phyloP scores from a whole-genome alignment of 2,329 filamentous ascomycete genomes.

The Knufia fluminis region DNA sequence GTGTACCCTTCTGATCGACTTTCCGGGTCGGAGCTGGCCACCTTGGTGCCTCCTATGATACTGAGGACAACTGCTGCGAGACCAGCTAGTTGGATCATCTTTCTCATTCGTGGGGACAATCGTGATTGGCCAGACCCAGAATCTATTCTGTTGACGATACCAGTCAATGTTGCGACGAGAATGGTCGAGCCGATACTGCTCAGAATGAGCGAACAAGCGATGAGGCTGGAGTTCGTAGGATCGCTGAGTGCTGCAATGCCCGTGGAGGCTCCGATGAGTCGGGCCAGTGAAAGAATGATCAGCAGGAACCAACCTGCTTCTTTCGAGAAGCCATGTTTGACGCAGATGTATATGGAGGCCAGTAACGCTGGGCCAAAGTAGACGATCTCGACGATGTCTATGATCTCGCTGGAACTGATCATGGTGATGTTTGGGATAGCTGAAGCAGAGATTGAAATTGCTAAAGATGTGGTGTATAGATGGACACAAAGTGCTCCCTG shows the following conservation, averaged over 20 bases:
- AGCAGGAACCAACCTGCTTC: conserved; percentile 47
- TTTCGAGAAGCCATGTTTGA: conserved; percentile 32
- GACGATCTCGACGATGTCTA: conserved; percentile 27
- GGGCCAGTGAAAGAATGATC: conserved; percentile 43
- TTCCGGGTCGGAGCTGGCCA: conserved; percentile 24
- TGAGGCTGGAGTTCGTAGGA: conserved; percentile 28
- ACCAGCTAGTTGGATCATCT: conserved; percentile 26
- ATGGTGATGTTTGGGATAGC: conserved; percentile 3
- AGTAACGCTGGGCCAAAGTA: conserved; percentile 30
- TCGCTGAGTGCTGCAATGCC: conserved; percentile 42
- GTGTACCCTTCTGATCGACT: conserved; percentile 25
- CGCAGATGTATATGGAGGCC: conserved; percentile 25
- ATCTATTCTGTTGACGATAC: conserved; percentile 33
- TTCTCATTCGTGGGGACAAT: conserved; percentile 24
- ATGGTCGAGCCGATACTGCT: conserved; percentile 42
- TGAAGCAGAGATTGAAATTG: background rate
- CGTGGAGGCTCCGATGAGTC: conserved; percentile 43
- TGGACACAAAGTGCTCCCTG: background rate
- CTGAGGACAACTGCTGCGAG: conserved; percentile 29
- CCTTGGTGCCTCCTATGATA: conserved; percentile 39
- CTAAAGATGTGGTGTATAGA: no score
- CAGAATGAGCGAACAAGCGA: conserved; percentile 37
- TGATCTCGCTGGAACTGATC: conserved; percentile 14
- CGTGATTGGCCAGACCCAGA: conserved; percentile 14
- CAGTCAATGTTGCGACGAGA: conserved; percentile 39